Conservation (phyloP, 2,329 filamentous ascomycete species). For the Monosporascus sp. region DNA sequence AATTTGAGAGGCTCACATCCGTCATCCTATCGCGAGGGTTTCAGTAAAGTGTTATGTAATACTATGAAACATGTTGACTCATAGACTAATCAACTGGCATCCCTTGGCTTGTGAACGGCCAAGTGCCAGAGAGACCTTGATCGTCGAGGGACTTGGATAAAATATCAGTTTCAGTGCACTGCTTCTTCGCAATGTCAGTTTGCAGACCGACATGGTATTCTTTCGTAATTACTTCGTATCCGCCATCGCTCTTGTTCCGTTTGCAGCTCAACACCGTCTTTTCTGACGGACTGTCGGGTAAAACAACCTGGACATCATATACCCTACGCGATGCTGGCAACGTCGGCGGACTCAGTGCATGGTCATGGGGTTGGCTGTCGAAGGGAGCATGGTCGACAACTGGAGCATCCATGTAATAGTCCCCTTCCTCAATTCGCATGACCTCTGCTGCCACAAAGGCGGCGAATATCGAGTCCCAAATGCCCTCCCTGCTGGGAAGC, state of each 20-base stretch:
- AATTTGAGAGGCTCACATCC: background rate
- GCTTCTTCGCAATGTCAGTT: too few relatives aligned
- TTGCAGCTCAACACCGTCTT: background rate
- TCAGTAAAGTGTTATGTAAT: background rate
- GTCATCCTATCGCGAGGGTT: background rate
- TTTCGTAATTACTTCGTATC: background rate
- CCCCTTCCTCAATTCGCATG: slow-evolving; percentile 32
- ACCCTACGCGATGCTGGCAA: too few relatives aligned
- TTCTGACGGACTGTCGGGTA: background rate
- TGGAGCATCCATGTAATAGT: slow-evolving; percentile 10
- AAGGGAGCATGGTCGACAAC: too few relatives aligned
- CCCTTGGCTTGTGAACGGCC: too few relatives aligned
- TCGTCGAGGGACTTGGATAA: too few relatives aligned
- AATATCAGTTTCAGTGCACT: too few relatives aligned
- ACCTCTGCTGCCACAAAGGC: slow-evolving; percentile 29
- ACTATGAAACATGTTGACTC: background rate
- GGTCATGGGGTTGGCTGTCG: too few relatives aligned
- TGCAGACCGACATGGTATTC: background rate
- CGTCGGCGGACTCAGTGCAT: too few relatives aligned
- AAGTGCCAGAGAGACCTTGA: too few relatives aligned
- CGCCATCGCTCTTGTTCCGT: background rate
- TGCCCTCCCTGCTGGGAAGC: slow-evolving; percentile 27
- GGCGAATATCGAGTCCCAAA: slow-evolving; percentile 33
- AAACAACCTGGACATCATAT: too few relatives aligned
- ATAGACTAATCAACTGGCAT: background rate